Evolutionary conservation across 352 stramenopile genomes (phyloP).

Genomic region (Pythium phragmitis): DNA sequence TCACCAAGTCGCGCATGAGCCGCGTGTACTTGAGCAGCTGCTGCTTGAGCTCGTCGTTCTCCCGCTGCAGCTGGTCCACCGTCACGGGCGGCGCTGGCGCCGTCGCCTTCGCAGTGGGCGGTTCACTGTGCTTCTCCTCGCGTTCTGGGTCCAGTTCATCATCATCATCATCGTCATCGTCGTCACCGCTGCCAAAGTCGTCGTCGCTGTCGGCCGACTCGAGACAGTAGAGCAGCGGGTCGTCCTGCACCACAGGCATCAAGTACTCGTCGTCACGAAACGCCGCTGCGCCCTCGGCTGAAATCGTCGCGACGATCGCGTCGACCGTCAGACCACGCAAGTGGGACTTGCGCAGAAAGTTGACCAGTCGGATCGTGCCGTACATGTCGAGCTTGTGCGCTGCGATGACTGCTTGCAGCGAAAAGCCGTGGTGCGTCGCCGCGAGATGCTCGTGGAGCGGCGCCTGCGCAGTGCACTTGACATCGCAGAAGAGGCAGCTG

Average conservation of each 20-base stretch:
- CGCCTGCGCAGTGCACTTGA: conserved; percentile 42
- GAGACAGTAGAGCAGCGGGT: conserved; percentile 83
- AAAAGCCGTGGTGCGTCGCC: conserved; percentile 54
- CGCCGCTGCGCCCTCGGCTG: conserved; percentile 36
- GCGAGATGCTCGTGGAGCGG: conserved; percentile 62
- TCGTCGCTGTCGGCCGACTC: conserved; percentile 60
- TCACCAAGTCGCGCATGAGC: conserved; percentile 67
- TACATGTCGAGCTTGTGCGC: conserved; percentile 68
- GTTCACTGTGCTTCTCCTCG: conserved; percentile 40
- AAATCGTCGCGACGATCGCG: conserved; percentile 47
- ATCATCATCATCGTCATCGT: conserved; percentile 28
- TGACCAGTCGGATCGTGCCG: conserved; percentile 76
- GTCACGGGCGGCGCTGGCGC: conserved; percentile 28
- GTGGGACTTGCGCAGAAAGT: conserved; percentile 61
- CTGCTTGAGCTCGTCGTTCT: conserved; percentile 76
- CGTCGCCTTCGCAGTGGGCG: neutral
- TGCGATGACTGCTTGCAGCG: conserved; percentile 50
- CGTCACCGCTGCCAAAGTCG: conserved; percentile 43
- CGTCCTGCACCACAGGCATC: conserved; percentile 70
- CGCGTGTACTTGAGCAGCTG: conserved; percentile 75
- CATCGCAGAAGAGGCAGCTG: conserved; percentile 69
- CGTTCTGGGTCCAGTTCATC: conserved; percentile 21
- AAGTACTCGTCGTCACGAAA: conserved; percentile 76
- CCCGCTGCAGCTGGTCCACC: conserved; percentile 44
- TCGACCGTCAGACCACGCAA: conserved; percentile 37